Conservation (phyloP, 2,329 filamentous ascomycete species). For the Ophiostoma sp. region DNA sequence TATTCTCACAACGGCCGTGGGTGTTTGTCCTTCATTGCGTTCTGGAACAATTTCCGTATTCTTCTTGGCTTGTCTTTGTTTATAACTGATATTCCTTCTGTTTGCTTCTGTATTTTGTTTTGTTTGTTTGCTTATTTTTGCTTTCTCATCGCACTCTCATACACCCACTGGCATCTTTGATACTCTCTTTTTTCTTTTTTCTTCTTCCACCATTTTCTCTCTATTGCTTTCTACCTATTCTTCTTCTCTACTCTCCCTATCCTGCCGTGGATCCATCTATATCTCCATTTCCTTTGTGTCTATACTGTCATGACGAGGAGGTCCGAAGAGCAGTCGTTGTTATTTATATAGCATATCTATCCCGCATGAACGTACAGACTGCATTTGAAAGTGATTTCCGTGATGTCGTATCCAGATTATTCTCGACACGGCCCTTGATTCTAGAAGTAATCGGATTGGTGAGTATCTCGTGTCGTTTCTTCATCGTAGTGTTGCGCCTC, state of each 20-base stretch:
- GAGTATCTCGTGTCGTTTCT: neutral
- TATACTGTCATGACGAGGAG: conserved; percentile 18
- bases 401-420: too few relatives aligned
- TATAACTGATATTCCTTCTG: conserved; percentile 1
- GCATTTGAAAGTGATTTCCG: neutral
- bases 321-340: neutral
- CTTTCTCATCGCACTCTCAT: neutral
- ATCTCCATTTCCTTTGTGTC: conserved; percentile 28
- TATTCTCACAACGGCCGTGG: neutral
- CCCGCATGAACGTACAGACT: neutral
- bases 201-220: neutral
- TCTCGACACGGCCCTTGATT: neutral
- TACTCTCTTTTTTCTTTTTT: neutral
- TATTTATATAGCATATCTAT: conserved; percentile 13
- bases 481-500: neutral
- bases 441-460: neutral
- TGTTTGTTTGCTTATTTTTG: neutral
- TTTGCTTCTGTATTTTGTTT: neutral
- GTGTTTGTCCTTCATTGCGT: neutral
- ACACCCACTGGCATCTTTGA: neutral
- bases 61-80: neutral
- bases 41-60: neutral
- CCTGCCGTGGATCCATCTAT: conserved; percentile 12
- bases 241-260: conserved; percentile 1
- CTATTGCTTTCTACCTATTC: neutral